Evolutionary conservation across 331 rosid genomes (phyloP).

Genomic region (Quercus phellos): DNA sequence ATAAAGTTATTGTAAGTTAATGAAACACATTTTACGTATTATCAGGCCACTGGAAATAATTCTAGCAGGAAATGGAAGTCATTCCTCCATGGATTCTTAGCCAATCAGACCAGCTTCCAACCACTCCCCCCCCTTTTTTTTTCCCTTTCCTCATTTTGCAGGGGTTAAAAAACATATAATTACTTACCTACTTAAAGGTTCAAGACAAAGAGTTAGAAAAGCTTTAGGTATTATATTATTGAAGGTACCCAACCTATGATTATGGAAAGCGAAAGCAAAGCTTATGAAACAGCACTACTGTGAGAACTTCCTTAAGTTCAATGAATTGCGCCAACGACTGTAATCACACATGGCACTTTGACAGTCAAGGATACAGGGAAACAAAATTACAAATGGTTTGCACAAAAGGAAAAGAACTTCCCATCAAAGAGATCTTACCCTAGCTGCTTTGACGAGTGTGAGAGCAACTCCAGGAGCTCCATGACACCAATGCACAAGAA

Average conservation of each 20-base stretch:
- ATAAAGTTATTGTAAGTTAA: neutral
- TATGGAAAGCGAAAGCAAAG: neutral
- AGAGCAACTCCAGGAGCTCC: constrained; percentile 79
- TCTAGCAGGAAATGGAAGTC: neutral
- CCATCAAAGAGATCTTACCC: constrained; percentile 37
- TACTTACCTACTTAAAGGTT: neutral
- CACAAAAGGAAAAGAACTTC: neutral
- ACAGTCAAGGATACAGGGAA: neutral
- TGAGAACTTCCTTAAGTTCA: neutral
- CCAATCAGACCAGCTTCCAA: neutral
- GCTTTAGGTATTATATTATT: neutral
- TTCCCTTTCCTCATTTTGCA: no score
- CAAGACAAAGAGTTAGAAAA: neutral
- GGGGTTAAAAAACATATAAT: neutral
- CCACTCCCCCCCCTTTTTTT: no score
- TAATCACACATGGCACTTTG: neutral
- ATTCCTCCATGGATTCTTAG: neutral
- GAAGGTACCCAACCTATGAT: neutral
- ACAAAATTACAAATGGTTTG: neutral
- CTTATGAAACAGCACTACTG: neutral
- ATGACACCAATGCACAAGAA: constrained; percentile 84
- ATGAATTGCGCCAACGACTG: neutral
- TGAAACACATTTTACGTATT: neutral
- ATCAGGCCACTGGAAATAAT: neutral
- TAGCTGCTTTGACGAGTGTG: constrained; percentile 75